Base-by-base conservation (phyloP, 2,329 filamentous ascomycete species). In the Cercospora janseana region DNA sequence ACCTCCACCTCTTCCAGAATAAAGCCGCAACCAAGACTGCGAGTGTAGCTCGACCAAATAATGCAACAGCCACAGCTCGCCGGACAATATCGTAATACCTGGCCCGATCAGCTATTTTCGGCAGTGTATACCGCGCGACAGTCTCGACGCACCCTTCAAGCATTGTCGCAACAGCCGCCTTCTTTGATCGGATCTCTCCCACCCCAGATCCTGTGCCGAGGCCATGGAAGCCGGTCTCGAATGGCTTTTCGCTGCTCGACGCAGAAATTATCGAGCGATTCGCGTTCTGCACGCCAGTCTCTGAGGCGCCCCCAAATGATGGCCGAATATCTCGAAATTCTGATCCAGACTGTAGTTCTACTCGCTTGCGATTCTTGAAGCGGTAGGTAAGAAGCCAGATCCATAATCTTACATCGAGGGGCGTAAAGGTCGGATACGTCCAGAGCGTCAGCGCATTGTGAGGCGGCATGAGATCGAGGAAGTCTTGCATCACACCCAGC, bases 361-460 rank as follows among this genome's bases (percentile, higher is more conserved):
- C 63, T 9, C 65, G 62, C 48, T 82, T 82, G 48, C 71, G 70
- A 54, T 74, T 72, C 50, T 79, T 78, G 60, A 86, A 78, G 5
- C 70, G 68, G 55, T 78, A 78, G 0, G 82, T 85, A 61, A 85
- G 67, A 7, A 82, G 62, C 71, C 77, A 82, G 46, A 86, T 75
- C 8, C 81, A 70, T 24, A 81, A 69, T 4, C 78, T 72, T 3
- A 86, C 72, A 60, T 87, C 84, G 49, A 74, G 74, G 1, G 79
- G 74, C 0, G 82, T 85, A 62, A 87, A 86, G 1, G 81, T 86
- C 0, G 84, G 84, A 60, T 85, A 86, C 23, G 77, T 78, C 82
- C 83, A 87, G 20, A 85, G 65, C 26, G 78, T 70, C 3, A 86
- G 74, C 2, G 81, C 78, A 46, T 79, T 80, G 55, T 79, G 72